Base-by-base conservation (phyloP, 2,329 filamentous ascomycete species). In the Talaromyces albobiverticillius region DNA sequence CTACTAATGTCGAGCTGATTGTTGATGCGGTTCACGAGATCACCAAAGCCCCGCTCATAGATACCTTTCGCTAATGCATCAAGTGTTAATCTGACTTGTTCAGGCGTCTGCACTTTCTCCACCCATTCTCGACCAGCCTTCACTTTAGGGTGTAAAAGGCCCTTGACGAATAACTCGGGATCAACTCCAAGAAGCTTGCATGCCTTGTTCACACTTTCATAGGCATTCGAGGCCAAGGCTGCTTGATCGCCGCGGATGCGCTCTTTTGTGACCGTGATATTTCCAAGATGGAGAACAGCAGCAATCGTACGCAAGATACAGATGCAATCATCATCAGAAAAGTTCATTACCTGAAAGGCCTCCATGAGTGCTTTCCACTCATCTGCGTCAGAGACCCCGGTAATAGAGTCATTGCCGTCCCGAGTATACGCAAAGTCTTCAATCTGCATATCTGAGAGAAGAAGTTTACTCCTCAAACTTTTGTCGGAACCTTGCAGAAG, bases 101-200 rank as follows among this genome's bases (percentile, higher is more conserved):
- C 95, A 0, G 94, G 93, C 1, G 93, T 97, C 69, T 99, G 94
- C 1, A 95, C 92, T 70, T 97, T 99, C 68, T 97, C 92, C 2
- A 99, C 94, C 94, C 93, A 97, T 74, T 99, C 94, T 50, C 92
- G 85, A 18, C 94, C 94, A 40, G 94, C 94, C 72, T 96, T 96
- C 38, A 99, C 95, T 55, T 85, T 89, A 9, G 94, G 94, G 66
- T 97, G 94, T 10, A 99, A 79, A 4, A 99, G 77, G 0, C 90
- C 92, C 67, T 91, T 89, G 10, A 95, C 79, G 60, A 99, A 99
- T 1, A 88, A 84, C 36, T 96, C 92, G 0, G 88, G 67, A 2
- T 89, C 82, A 16, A 99, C 92, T 0, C 92, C 93, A 4, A 97
- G 82, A 25, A 99, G 81, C 42, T 83, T 81, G 66, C 92, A 96